Base-by-base conservation (phyloP, 2,329 filamentous ascomycete genomes). In the Neonectria hederae region DNA sequence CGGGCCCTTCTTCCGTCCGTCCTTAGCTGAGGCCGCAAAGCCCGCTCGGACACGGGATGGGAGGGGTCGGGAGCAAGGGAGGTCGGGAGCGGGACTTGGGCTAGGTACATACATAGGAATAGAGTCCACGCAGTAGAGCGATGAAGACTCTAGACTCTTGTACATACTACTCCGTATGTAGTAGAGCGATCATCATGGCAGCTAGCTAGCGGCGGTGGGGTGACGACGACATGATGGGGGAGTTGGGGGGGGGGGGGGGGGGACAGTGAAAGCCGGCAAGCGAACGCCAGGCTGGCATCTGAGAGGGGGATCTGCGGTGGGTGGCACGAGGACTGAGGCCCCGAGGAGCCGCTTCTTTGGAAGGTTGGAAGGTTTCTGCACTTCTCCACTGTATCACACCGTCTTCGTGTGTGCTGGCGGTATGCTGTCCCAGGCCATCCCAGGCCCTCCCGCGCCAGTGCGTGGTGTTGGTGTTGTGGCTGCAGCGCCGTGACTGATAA, bases 301-400 rank as follows among this genome's bases (percentile, higher is more conserved):
- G 45, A 17, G 22, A 58, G 22, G 22, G 45, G 32, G 35, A 52
- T 43, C 30, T 6, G 32, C 40, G 40, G 42, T 26, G 38, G 51
- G 38, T 43, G 59, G 58, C 42, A 49, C n/a, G 52, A 54, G 22
- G 24, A 24, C 22, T 30, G 30, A 40, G 35, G 26, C 24, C 40
- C n/a, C 19, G 51, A 38, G 22, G 43, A 42, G 38, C 28, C 24
- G 61, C 55, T 63, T 63, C 61, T 59, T 63, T 63, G 54, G 61
- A 63, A 63, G 55, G 61, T 63, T 38, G 35, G 35, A 38, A 38
- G 35, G 35, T 38, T 38, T 63, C 61, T 63, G 54, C 58, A 42
- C 54, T 42, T 40, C 51, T 28, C 51, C 28, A 51, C 49, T 28
- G 30, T 53, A 48, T 63, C 61, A 63, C 61, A 63, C 55, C 61